A percentile compares a stretch with the other conserved stretches of the same genome.
Conservation (phyloP, 768 basidiomycete species). For the Tulasnella sp. region DNA sequence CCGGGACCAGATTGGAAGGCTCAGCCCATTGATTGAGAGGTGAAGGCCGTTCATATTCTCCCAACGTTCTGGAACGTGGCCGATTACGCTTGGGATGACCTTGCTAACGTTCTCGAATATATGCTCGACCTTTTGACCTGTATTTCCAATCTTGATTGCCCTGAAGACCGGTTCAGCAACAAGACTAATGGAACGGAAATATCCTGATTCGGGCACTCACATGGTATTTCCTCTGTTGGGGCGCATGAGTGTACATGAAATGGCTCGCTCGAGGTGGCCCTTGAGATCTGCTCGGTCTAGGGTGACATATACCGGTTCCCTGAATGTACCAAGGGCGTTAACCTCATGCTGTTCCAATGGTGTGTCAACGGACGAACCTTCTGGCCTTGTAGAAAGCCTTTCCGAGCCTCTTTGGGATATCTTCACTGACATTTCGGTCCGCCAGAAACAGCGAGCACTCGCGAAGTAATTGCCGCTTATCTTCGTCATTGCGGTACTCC, state of each 20-base stretch:
- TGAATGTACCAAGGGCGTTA: constrained; percentile 26
- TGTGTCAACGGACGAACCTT: constrained; percentile 52
- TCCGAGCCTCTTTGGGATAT: constrained; percentile 77
- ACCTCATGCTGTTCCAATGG: background rate
- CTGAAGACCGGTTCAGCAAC: constrained; percentile 29
- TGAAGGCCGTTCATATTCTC: constrained; percentile 79
- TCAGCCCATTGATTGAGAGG: constrained; percentile 77
- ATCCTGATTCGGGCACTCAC: constrained; percentile 38
- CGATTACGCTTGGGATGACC: constrained; percentile 62
- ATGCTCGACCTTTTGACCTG: constrained; percentile 61
- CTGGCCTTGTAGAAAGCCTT: constrained; percentile 89
- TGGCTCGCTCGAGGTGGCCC: constrained; percentile 79
- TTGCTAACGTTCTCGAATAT: constrained; percentile 64
- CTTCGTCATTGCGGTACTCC: constrained; percentile 78
- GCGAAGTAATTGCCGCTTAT: constrained; percentile 66
- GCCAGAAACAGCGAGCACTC: constrained; percentile 90
- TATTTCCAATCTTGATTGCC: constrained; percentile 68
- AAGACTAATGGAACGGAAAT: background rate
- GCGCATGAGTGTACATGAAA: constrained; percentile 91
- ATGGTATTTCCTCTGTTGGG: constrained; percentile 88
- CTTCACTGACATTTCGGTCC: constrained; percentile 79
- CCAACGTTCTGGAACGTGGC: constrained; percentile 69
- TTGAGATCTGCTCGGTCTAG: constrained; percentile 83
- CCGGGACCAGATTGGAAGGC: constrained; percentile 87
- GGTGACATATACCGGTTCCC: constrained; percentile 93